Conservation (phyloP, 164 flowering plant species). For the Kingdonia uniflora region DNA sequence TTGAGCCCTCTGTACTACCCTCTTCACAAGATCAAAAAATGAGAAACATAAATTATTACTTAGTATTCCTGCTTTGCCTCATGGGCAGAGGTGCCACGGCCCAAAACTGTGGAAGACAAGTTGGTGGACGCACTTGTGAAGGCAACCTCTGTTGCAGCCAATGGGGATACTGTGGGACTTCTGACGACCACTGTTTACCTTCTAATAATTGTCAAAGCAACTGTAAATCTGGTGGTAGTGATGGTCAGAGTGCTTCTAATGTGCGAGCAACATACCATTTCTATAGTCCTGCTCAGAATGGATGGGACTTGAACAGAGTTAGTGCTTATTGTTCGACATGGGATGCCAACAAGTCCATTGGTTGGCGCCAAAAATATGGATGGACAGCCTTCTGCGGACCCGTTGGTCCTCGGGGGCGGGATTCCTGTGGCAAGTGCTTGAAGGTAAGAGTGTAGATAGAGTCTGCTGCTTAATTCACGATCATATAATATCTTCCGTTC, state of each 20-base stretch:
- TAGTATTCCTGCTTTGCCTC: conserved; percentile 5
- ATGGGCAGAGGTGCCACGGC: conserved; percentile 11
- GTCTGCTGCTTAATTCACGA: too few relatives aligned
- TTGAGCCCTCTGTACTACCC: background rate
- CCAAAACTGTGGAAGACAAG: conserved; percentile 32
- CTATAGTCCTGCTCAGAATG: conserved; percentile 30
- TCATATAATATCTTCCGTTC: too few relatives aligned
- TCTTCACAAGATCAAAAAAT: background rate
- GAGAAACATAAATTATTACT: background rate
- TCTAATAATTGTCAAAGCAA: conserved; percentile 32
- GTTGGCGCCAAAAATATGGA: conserved; percentile 30
- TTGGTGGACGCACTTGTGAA: conserved; percentile 27
- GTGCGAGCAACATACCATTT: conserved; percentile 40
- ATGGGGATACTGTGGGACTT: conserved; percentile 29
- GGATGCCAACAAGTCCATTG: conserved; percentile 35
- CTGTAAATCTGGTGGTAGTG: conserved; percentile 10
- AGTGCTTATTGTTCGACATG: conserved; percentile 41
- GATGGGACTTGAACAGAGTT: conserved; percentile 31
- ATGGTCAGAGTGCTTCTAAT: conserved; percentile 14
- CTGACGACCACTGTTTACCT: conserved; percentile 22
- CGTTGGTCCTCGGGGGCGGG: conserved; percentile 28
- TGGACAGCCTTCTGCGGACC: conserved; percentile 51
- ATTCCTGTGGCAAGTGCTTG: conserved; percentile 33
- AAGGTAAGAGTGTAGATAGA: conserved; percentile 14
- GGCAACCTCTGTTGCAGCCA: conserved; percentile 35